A percentile compares a stretch with the other conserved stretches of the same genome.
Conservation (phyloP, 2,329 filamentous ascomycete genomes). For the Podosphaera fusca region DNA sequence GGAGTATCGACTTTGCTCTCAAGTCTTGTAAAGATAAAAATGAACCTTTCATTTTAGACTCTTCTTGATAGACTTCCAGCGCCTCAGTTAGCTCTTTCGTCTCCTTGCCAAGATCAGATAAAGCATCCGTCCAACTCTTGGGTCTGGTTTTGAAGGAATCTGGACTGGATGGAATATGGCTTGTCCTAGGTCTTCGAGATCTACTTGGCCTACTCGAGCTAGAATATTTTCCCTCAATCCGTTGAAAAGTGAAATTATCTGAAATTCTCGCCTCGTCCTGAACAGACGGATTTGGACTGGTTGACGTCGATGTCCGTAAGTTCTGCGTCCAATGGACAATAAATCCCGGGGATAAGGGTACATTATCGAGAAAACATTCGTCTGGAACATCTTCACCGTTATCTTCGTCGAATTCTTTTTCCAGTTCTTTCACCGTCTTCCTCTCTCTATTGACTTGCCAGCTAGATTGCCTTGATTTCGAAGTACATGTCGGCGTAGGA, state of each 20-base stretch:
- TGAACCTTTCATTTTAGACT: conserved; percentile 17
- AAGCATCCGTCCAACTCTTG: conserved; percentile 52
- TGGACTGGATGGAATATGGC: conserved; percentile 32
- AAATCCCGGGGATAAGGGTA: conserved; percentile 51
- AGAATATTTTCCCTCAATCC: conserved; percentile 34
- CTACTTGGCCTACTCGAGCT: conserved; percentile 22
- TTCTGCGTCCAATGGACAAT: background rate
- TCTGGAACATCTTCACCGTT: conserved; percentile 61
- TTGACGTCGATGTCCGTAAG: conserved; percentile 27
- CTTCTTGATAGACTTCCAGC: conserved; percentile 54
- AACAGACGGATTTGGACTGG: conserved; percentile 12
- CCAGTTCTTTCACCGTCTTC: conserved; percentile 47
- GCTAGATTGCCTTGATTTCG: conserved; percentile 21
- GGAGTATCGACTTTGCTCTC: conserved; percentile 39
- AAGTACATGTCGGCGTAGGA: conserved; percentile 4
- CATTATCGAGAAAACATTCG: conserved; percentile 57
- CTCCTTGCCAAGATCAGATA: conserved; percentile 46
- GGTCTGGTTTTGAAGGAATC: conserved; percentile 30
- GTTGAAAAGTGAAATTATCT: conserved; percentile 41
- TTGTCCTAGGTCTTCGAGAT: conserved; percentile 7
- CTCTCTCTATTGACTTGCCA: conserved; percentile 45
- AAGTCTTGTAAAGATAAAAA: conserved; percentile 19
- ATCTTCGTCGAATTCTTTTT: conserved; percentile 55
- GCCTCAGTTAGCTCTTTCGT: conserved; percentile 55
- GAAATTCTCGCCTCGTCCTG: conserved; percentile 13